A percentile compares a stretch with the other conserved stretches of the same genome.
Evolutionary conservation across 2,329 filamentous ascomycete genomes (phyloP).

Genomic region (Trichoderma atrobrunneum): DNA sequence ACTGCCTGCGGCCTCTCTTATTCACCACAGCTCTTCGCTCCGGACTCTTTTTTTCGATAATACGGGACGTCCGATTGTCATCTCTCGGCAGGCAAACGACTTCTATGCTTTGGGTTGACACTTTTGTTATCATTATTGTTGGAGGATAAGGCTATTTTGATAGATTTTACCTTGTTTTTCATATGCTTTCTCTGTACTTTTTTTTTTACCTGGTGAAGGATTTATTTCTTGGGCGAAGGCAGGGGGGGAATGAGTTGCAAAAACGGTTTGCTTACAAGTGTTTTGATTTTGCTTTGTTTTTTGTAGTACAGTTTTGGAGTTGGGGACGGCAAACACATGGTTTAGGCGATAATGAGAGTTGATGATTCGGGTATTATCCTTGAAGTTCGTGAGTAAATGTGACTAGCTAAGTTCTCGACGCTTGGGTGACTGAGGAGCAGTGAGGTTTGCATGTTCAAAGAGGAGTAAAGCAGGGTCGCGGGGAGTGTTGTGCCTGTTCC

Average conservation of each 20-base stretch:
- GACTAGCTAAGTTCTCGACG: not conserved
- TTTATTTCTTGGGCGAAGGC: not conserved
- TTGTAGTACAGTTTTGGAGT: constrained; percentile 11
- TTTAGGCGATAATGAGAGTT: constrained; percentile 10
- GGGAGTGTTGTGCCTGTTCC: not conserved
- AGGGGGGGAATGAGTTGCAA: not conserved
- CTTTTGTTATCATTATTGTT: not conserved
- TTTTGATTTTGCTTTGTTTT: not conserved
- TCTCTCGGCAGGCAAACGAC: not conserved
- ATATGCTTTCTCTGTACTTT: not conserved
- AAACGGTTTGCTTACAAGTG: constrained; percentile 5
- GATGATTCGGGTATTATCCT: not conserved
- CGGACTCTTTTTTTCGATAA: not conserved
- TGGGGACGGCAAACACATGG: not conserved
- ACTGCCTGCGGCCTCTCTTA: not conserved
- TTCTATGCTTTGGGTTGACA: not conserved
- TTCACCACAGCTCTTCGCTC: not conserved
- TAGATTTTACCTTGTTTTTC: constrained; percentile 1
- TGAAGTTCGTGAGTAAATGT: not conserved
- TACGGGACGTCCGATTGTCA: not conserved
- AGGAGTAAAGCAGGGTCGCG: not conserved
- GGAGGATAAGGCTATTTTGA: not conserved
- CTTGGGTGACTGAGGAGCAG: not conserved
- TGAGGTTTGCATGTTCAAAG: not conserved
- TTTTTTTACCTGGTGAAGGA: not conserved